Base-by-base conservation (phyloP, 805 yeast genomes). In the Saturnispora hagleri region DNA sequence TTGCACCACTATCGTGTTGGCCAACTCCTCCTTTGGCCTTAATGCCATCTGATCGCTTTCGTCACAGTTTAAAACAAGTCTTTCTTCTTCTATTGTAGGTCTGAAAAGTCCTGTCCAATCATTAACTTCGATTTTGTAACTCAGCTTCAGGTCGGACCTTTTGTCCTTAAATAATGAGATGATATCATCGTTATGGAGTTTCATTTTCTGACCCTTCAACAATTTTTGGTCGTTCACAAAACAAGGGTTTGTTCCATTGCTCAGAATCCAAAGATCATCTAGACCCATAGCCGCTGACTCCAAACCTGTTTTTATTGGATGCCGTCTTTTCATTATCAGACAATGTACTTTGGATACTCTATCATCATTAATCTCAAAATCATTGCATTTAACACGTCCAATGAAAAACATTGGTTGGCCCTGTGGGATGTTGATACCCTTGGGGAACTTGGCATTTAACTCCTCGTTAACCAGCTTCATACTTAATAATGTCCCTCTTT, bases 261-360 rank as follows among this genome's bases (percentile, higher is more conserved):
- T 96, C 46, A 86, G 67, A 31, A 90, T 69, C 95, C 95, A 89
- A 15, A 86, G 72, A 61, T 82, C 89, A 52, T 82, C 86, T 7
- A 82, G 67, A n/a, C 69, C 72, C 66, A 79, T 84, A 0, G 89
- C 89, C 0, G 90, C 89, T 9, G 85, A 79, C 4, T 53, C 56
- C 43, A 49, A 43, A 3, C 51, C 51, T 4, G 43, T 49, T 8
- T 60, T 57, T 3, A 80, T 76, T 0, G 81, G 81, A 61, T 84
- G 88, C 53, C 89, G 72, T 53, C 80, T 76, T 60, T 80, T 80
- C 51, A 73, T 60, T 13, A 91, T 71, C 31, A 81, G 69, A 65
- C 97, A 89, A 66, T 93, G 98, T 1, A 83, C 73, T 57, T 89
- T 86, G 2, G 97, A 90, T 59, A 91, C 76, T 45, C 97, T 69